Base-by-base conservation (phyloP, 768 basidiomycete species). In the Tulasnella sp. region DNA sequence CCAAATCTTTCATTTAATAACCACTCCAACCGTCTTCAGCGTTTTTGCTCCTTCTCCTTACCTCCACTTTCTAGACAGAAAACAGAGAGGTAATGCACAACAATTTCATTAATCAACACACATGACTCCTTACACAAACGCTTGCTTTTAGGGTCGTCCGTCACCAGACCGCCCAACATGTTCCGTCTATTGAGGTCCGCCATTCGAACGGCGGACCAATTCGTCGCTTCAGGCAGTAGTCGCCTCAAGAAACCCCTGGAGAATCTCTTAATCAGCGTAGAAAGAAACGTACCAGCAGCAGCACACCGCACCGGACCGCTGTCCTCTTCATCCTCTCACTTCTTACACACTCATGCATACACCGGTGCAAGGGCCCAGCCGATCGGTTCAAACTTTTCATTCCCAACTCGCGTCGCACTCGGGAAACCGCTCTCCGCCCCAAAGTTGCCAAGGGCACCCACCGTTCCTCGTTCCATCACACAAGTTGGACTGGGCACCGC, bases 401-500 rank as follows among this genome's bases (percentile, higher is more conserved):
- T 77, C 69, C 74, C 78, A 17, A 52, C 72, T 9, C 77, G 78
- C 34, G 40, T 77, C n/a, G 70, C 74, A n/a, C 74, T 79, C 40
- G 42, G 72, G 14, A 37, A 73, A 15, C 78, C 78, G 45, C 49
- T 71, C 22, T 54, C 52, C 29, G 19, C 78, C 7, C 38, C 78
- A 29, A 70, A 71, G 25, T 22, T 79, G 64, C 78, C 78, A 15
- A 68, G 75, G 7, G 45, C 77, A 25, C 67, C 73, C 3, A 79
- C 83, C 17, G 82, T 87, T 2, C 88, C 88, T 9, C 82, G 87
- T 25, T 83, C 83, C 69, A 82, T 91, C 37, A 82, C 87, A 0
- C 90, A 93, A 78, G 87, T 95, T 29, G 94, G 94, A 5, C 85
- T 96, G 2, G 91, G 92, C 45, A 87, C 88, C 0, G 91, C 90